phyloP scores from a whole-genome alignment of 805 yeast genomes.

The Yarrowia sp. region DNA sequence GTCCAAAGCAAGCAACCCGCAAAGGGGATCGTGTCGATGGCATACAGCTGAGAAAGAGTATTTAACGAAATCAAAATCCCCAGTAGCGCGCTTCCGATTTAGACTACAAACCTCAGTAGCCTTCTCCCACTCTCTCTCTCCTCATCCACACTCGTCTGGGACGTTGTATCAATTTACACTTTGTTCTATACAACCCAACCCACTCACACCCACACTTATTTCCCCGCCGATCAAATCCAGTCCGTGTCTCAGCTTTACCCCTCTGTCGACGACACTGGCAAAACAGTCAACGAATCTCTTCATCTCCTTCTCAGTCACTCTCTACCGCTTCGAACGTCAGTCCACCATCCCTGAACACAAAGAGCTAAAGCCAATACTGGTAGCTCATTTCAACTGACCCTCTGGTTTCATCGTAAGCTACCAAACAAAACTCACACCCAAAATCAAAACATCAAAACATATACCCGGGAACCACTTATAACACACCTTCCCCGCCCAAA shows the following conservation, averaged over 20 bases:
- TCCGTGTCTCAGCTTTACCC: conserved; percentile 34
- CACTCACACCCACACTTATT: conserved; percentile 17
- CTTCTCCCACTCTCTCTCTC: neutral
- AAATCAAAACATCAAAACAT: too few species aligned
- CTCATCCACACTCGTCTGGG: neutral
- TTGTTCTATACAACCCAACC: neutral
- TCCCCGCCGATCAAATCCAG: conserved; percentile 36
- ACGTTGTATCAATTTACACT: conserved; percentile 24
- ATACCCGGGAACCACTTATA: neutral
- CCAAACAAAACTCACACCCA: too few species aligned
- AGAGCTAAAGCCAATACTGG: conserved; percentile 20
- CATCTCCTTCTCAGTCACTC: too few species aligned
- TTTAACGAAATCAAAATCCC: neutral
- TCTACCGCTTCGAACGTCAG: neutral
- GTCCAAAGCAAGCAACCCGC: neutral
- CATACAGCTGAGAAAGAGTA: neutral
- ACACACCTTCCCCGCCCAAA: neutral
- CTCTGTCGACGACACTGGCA: conserved; percentile 25
- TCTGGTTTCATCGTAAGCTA: neutral
- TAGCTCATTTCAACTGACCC: conserved; percentile 1
- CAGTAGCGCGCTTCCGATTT: conserved; percentile 6
- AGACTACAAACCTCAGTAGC: neutral
- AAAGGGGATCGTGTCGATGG: neutral
- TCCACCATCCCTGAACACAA: conserved; percentile 1
- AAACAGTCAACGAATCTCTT: too few species aligned